Base-by-base conservation (phyloP, 768 basidiomycete genomes). In the Sporobolomyces roseus region DNA sequence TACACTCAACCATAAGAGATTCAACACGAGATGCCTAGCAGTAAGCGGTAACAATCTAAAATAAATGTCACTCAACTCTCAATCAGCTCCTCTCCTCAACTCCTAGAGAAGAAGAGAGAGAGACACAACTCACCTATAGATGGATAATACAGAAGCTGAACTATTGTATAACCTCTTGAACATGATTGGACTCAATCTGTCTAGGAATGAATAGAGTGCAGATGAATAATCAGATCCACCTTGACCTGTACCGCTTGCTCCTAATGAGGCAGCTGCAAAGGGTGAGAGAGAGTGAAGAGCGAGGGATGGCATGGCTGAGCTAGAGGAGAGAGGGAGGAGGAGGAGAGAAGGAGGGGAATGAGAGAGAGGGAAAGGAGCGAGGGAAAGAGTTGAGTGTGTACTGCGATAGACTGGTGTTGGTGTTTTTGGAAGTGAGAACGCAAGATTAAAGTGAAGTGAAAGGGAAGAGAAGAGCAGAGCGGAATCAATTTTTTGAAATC, bases 141-240 rank as follows among this genome's bases (percentile, higher is more conserved):
- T 87, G 30, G 90, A 87, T 59, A 96, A 84, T 79, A 91, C 92
- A 80, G 89, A 88, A 4, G 91, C 91, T 13, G 93, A 91, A 23
- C 85, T 83, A 75, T 88, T 85, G 76, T 93, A 96, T 56, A 96
- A 81, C 30, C 91, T 84, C 25, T 85, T 86, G 58, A 93, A 79
- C 16, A 87, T 86, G 66, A 83, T 86, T 77, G 90, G 88, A 0
- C 89, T 87, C 75, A 92, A 89, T 0, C 85, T 83, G 67, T 89
- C 87, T 32, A 94, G 81, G 79, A 92, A 93, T 0, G 88, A 36
- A 65, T 72, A 75, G 49, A 77, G 64, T 21, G 71, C 64, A 8
- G 52, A 32, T 27, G 69, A 60, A 27, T 63, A 73, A 63, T 73
- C 72, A 29, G 48, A 60, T 23, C 45, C 58, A 14, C 58, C 58